Base-by-base conservation (phyloP, 768 basidiomycete species). In the Boletus subcaerulescens region DNA sequence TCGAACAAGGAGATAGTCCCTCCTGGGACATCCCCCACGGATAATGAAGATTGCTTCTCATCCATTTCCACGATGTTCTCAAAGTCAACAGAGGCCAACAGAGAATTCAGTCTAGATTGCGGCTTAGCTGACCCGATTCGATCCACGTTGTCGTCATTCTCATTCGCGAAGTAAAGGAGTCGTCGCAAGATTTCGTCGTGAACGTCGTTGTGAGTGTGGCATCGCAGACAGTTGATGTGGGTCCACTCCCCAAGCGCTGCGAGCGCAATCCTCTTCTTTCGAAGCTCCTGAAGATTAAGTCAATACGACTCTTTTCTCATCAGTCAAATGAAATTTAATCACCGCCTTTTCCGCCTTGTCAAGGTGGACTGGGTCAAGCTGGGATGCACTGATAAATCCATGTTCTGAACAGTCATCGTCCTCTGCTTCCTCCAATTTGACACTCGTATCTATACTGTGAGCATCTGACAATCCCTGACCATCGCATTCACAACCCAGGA, bases 201-300 rank as follows among this genome's bases (percentile, higher is more conserved):
- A 46, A 93, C 76, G 15, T 77, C 69, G 20, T 81, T 76, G 43
- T 67, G 65, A 1, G 78, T 73, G 15, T 71, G 66, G 6, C 72
- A 60, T 43, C 72, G 74, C 18, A 89, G 71, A 65, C 91, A 90
- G 65, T 92, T 83, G 69, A 93, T 81, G 65, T 96, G 93, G 22
- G 80, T 86, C 92, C 93, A 96, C 64, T 90, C 83, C 42, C 83
- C 81, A 32, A 96, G 78, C 5, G 86, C 78, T 6, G 87, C 85
- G 36, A 95, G 78, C 50, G 76, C 85, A 10, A 76, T 77, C 60
- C 80, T 83, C 75, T 88, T 86, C 72, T 83, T 87, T 63, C 80
- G 79, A 58, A 83, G 58, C 59, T 86, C 84, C 90, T 89, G 55
- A 22, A 15, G 9, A 13, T 14, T 10, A 31, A 39, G 57, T 61